Evolutionary conservation across 371 early-diverging fungal genomes (phyloP).

Genomic region (Mucor piriformis): DNA sequence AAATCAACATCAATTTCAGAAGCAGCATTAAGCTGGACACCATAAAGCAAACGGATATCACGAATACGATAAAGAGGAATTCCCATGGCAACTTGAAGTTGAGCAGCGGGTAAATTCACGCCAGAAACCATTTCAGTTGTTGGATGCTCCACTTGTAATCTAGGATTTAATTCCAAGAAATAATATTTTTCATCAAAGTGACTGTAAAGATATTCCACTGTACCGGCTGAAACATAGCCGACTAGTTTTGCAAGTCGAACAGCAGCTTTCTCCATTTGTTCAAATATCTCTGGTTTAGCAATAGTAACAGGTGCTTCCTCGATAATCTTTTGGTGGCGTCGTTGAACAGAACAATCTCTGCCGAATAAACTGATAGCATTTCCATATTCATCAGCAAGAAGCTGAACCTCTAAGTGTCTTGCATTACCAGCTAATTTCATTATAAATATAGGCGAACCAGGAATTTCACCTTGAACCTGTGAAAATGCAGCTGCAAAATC

Average conservation of each 20-base stretch:
- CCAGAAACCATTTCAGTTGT: slow-evolving; percentile 98
- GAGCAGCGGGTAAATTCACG: slow-evolving; percentile 97
- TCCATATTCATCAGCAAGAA: slow-evolving; percentile 76
- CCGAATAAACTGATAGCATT: slow-evolving; percentile 80
- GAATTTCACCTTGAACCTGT: slow-evolving; percentile 43
- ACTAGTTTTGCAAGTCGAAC: slow-evolving; percentile 30
- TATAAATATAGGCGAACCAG: slow-evolving; percentile 53
- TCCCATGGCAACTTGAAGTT: slow-evolving; percentile 98
- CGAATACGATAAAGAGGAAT: slow-evolving; percentile 92
- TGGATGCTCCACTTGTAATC: slow-evolving; percentile 34
- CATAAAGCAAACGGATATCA: slow-evolving; percentile 95
- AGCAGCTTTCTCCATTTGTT: slow-evolving; percentile 34
- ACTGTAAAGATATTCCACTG: slow-evolving; percentile 81
- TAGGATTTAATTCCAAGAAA: slow-evolving; percentile 34
- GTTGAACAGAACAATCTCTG: slow-evolving; percentile 86
- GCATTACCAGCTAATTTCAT: slow-evolving; percentile 88
- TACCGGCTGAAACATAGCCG: slow-evolving; percentile 57
- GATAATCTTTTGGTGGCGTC: slow-evolving; percentile 85
- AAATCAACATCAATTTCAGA: slow-evolving; percentile 95
- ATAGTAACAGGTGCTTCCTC: slow-evolving; percentile 67
- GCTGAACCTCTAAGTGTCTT: slow-evolving; percentile 90
- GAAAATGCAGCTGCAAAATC: slow-evolving; percentile 30
- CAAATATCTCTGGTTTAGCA: slow-evolving; percentile 20
- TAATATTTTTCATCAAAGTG: slow-evolving; percentile 46
- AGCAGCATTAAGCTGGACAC: slow-evolving; percentile 77